Percentiles rank a stretch among this genome's conserved stretches.
Evolutionary conservation across 1,284 basidiomycete species (phyloP).

Genomic region (Phlebopus sp.): DNA sequence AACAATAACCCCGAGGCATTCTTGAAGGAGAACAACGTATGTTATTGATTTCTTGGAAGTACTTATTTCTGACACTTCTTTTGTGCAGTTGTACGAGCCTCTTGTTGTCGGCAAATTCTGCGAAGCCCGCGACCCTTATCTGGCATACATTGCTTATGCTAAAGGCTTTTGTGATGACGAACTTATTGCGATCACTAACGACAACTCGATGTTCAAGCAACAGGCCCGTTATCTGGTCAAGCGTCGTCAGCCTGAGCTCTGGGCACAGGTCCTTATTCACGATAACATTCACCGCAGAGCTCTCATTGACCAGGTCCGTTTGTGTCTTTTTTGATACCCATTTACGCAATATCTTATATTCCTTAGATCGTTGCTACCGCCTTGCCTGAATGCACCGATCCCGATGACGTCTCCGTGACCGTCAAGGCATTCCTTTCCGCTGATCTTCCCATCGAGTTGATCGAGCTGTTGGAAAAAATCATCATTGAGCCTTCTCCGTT

Average conservation of each 20-base stretch:
- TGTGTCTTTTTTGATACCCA: background rate
- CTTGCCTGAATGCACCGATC: constrained; percentile 95
- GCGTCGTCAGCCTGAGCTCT: constrained; percentile 92
- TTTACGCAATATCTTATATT: background rate
- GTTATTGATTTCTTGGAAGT: constrained; percentile 25
- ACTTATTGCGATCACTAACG: constrained; percentile 95
- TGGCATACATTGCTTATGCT: constrained; percentile 99
- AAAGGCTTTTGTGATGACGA: constrained; percentile 99
- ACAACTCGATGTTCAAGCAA: constrained; percentile 99
- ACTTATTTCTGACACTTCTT: constrained; percentile 1
- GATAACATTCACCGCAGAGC: constrained; percentile 93
- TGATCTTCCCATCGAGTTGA: constrained; percentile 95
- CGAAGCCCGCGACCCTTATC: constrained; percentile 97
- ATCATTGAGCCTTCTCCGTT: constrained; percentile 97
- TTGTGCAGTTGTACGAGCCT: constrained; percentile 84
- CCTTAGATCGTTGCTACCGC: constrained; percentile 85
- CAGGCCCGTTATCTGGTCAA: constrained; percentile 98
- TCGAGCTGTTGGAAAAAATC: constrained; percentile 98
- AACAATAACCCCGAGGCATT: constrained; percentile 98
- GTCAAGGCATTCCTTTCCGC: constrained; percentile 99
- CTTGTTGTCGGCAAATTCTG: constrained; percentile 98
- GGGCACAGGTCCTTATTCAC: constrained; percentile 90
- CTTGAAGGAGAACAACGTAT: constrained; percentile 96
- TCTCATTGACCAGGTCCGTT: constrained; percentile 86
- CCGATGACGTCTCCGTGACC: constrained; percentile 97